phyloP scores from a whole-genome alignment of 169 alveolate genomes.

The Amoebophrya sp. region DNA sequence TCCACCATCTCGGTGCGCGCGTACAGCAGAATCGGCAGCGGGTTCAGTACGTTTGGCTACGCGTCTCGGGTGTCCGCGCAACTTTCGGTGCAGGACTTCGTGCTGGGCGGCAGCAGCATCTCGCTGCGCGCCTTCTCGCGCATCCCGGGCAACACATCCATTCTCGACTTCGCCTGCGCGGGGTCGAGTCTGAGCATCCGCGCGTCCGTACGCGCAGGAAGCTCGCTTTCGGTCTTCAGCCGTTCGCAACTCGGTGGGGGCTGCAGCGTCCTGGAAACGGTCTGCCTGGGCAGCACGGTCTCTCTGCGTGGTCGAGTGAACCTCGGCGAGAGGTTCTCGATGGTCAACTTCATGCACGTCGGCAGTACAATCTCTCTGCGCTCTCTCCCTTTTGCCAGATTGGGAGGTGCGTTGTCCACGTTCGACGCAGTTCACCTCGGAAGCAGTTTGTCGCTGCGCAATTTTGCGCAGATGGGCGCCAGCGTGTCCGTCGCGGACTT shows the following conservation, averaged over 20 bases:
- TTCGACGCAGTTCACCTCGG: slow-evolving; percentile 21
- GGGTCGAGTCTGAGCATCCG: neutral
- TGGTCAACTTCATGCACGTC: neutral
- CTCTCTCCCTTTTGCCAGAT: neutral
- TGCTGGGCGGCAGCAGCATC: neutral
- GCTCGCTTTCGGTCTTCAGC: neutral
- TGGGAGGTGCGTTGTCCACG: neutral
- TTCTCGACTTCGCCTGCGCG: neutral
- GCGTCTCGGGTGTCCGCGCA: neutral
- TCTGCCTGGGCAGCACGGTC: neutral
- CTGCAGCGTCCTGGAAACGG: neutral
- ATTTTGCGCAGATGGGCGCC: neutral
- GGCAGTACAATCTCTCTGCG: slow-evolving; percentile 22
- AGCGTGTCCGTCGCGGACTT: neutral
- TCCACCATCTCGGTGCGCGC: neutral
- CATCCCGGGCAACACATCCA: neutral
- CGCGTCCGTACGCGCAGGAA: neutral
- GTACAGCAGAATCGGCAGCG: slow-evolving; percentile 10
- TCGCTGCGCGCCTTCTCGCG: slow-evolving; percentile 13
- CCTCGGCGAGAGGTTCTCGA: neutral
- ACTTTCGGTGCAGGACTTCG: neutral
- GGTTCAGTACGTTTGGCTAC: neutral
- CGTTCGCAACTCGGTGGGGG: neutral
- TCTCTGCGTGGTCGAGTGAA: neutral
- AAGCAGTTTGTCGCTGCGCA: neutral